Evolutionary conservation across 2,329 filamentous ascomycete species (phyloP), one percentile per base, ranked within the genome.

Genomic region (Sporothrix humicola): DNA sequence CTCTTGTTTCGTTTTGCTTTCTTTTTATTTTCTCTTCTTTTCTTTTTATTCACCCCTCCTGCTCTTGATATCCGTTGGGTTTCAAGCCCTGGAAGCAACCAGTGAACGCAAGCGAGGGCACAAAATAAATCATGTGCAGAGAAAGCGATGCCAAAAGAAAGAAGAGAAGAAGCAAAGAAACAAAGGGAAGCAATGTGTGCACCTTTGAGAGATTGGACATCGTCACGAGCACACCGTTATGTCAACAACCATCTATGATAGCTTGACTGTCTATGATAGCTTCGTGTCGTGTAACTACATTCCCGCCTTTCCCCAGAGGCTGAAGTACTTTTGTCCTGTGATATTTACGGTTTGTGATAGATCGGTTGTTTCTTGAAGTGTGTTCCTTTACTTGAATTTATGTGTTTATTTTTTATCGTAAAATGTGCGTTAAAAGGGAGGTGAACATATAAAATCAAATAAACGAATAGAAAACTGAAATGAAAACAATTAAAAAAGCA

Each of bases 401-500:
- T 66, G 44, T 48, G 23, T 15, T 66, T 26, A 26, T 59, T 66
- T 66, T 66, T 44, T n/a, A 66, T 50, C 44, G 13, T 66, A 58
- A 70, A 58, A 46, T 12, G 12, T 70, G 68, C 52, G 23, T 61
- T 37, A 71, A 23, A 63, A 50, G 17, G 56, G 65, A 70, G 72
- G n/a, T 23, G 44, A 61, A 54, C 5, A 58, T 23, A 72, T 23
- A 72, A 46, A 56, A 68, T 48, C 42, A 52, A 44, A 50, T 26
- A 46, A 61, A 48, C 23, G 26, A 37, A 20, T 0, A 59, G 26
- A 73, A 63, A 48, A 59, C n/a, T 26, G 54, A 61, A 46, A 46
- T 9, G 44, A 70, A 56, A 63, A n/a, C 26, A 42, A 23, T 20
- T 7, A 37, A 31, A 44, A 65, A 44, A 42, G 15, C 20, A 54